phyloP scores from a whole-genome alignment of 805 yeast species.

The Cyberlindnera americana region DNA sequence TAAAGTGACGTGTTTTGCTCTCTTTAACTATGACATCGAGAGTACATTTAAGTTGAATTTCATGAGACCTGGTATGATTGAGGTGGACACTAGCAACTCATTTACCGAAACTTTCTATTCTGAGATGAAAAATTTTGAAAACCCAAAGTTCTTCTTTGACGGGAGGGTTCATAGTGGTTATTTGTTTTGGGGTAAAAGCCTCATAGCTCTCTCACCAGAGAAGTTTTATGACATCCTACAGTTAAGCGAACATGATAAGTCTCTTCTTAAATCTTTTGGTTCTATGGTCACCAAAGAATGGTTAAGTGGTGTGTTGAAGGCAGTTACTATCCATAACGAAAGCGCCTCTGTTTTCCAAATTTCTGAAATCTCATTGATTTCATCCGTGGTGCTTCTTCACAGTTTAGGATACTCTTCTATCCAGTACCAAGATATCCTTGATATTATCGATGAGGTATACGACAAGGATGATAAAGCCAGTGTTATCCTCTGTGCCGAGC shows the following conservation, averaged over 20 bases:
- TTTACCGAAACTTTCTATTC: slow-evolving; percentile 41
- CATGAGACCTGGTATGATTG: slow-evolving; percentile 34
- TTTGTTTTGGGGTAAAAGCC: slow-evolving; percentile 66
- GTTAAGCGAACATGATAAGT: slow-evolving; percentile 40
- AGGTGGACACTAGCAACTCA: slow-evolving; percentile 37
- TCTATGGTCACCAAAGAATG: slow-evolving; percentile 48
- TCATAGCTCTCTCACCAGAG: slow-evolving; percentile 40
- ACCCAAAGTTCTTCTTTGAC: slow-evolving; percentile 56
- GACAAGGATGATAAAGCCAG: slow-evolving; percentile 66
- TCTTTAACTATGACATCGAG: slow-evolving; percentile 43
- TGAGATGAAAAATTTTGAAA: slow-evolving; percentile 47
- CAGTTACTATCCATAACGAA: slow-evolving; percentile 66
- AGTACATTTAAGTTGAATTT: slow-evolving; percentile 39
- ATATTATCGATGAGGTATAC: slow-evolving; percentile 46
- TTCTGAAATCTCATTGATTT: slow-evolving; percentile 55
- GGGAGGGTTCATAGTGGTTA: slow-evolving; percentile 58
- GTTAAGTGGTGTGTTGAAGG: slow-evolving; percentile 47
- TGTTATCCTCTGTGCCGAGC: slow-evolving; percentile 72
- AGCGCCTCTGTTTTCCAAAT: slow-evolving; percentile 63
- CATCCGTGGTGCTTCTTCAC: slow-evolving; percentile 46
- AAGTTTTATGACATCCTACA: slow-evolving; percentile 29
- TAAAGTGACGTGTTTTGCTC: slow-evolving; percentile 43
- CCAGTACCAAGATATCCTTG: slow-evolving; percentile 48
- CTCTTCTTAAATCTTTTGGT: slow-evolving; percentile 42
- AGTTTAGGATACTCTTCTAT: slow-evolving; percentile 42